These are phyloP conservation scores for Auriscalpium microsporum DNA, from an alignment of 768 basidiomycete species.

Conservation along the genomic window DNA sequence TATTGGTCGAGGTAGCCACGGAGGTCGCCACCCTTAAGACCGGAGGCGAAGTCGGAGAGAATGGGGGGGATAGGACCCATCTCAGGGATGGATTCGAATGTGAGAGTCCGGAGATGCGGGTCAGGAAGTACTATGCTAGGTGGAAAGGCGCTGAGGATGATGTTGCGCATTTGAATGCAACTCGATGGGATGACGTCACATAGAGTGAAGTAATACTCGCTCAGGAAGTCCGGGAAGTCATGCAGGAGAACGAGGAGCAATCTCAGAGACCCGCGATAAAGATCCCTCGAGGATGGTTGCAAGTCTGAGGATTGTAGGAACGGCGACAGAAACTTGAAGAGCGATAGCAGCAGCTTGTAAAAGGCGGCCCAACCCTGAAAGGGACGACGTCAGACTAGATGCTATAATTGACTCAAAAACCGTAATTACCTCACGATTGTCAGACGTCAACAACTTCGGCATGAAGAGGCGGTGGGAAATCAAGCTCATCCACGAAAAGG, in stretches of 20 bases:
- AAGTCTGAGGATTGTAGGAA: constrained; percentile 83
- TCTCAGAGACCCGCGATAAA: constrained; percentile 86
- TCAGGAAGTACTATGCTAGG: constrained; percentile 73
- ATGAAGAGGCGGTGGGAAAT: constrained; percentile 96
- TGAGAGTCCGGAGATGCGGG: constrained; percentile 68
- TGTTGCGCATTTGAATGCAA: constrained; percentile 94
- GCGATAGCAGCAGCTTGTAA: constrained; percentile 86
- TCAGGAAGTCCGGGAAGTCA: constrained; percentile 98
- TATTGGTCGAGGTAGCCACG: constrained; percentile 76
- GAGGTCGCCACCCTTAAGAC: constrained; percentile 74
- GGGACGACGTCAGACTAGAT: no score
- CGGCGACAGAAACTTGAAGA: constrained; percentile 91
- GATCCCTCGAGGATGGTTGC: constrained; percentile 68
- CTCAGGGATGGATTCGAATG: constrained; percentile 72
- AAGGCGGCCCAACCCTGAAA: constrained; percentile 86
- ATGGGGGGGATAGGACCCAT: constrained; percentile 91
- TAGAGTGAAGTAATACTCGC: constrained; percentile 93
- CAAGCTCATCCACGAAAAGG: constrained; percentile 96
- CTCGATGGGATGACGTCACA: constrained; percentile 88
- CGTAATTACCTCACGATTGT: constrained; percentile 69
- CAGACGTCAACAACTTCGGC: constrained; percentile 84
- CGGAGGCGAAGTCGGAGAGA: constrained; percentile 82
- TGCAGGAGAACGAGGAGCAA: constrained; percentile 92
- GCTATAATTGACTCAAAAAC: background rate
- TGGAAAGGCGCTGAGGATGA: constrained; percentile 94